Base-by-base conservation (phyloP, 2,329 filamentous ascomycete species). In the Orbilia ellipsospora region DNA sequence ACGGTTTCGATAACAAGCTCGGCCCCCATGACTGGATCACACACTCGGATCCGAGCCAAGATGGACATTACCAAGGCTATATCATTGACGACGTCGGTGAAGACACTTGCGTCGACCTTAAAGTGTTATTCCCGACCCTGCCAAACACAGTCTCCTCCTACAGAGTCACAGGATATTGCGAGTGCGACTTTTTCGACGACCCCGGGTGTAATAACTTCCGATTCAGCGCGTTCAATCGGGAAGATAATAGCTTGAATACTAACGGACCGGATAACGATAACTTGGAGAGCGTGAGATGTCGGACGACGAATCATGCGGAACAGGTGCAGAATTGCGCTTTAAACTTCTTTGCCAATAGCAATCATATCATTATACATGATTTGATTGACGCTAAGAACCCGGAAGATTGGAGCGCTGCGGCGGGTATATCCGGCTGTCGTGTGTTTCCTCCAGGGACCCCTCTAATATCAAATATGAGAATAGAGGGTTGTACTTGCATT, bases 151-250 rank as follows among this genome's bases (percentile, higher is more conserved):
- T 48, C 13, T n/a, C 40, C 16, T 15, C 18, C 8, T 66, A 48
- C 42, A n/a, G 52, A 20, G 40, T 59, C 20, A 40, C 51, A 15
- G 63, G 63, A 12, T 65, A 50, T 7, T 73, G 69, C 48, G 69
- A 73, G 40, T 73, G 69, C 55, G 54, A 54, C 15, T 73, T 66
- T 54, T 73, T 61, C 44, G 50, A 50, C 16, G 23, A 61, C 1
- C 1, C 20, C 1, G 20, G 52, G 4, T 73, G 69, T 40, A 3
- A 36, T 0, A 23, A 18, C 2, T 8, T 13, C 20, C 23, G 54
- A 1, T 73, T 73, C 13, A 26, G 23, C 2, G 69, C 61, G 23
- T 73, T 66, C 50, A 73, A 73, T 28, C 61, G 69, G 4, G 55
- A 64, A 3, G 69, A 73, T 15, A 31, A 6, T 2, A 16, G 13